phyloP scores from a whole-genome alignment of 192 early-diverging fungal species.

The Linnemannia elongata region DNA sequence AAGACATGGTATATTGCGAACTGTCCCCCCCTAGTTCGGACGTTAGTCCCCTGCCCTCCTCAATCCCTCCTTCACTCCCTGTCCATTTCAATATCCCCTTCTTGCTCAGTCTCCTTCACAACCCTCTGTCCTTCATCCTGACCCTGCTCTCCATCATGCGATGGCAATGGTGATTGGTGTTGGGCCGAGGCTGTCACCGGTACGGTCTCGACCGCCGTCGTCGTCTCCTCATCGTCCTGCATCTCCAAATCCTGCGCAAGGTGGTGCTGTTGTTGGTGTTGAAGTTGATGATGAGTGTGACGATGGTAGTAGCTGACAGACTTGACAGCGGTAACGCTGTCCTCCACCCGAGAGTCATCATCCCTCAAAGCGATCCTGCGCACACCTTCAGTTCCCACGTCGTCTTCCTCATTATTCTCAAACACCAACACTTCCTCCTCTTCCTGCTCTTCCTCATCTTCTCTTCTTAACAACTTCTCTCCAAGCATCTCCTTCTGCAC shows the following conservation, averaged over 20 bases:
- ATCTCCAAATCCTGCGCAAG: not conserved
- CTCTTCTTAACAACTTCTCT: not conserved
- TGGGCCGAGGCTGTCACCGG: not conserved
- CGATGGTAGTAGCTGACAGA: not conserved
- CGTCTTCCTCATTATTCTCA: constrained; percentile 16
- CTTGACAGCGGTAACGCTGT: not conserved
- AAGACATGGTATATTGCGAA: too few relatives aligned
- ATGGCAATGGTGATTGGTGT: not conserved
- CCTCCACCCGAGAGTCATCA: constrained; percentile 9
- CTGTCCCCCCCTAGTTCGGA: not conserved
- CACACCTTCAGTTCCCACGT: constrained; percentile 33
- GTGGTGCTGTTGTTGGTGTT: not conserved
- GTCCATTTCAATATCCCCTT: constrained; percentile 17
- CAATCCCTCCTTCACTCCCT: not conserved
- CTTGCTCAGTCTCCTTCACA: too few relatives aligned
- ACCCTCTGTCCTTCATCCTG: not conserved
- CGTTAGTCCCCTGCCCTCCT: not conserved
- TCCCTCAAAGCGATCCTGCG: constrained; percentile 30
- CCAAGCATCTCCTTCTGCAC: not conserved
- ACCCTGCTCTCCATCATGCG: not conserved
- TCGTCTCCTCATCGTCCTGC: constrained; percentile 21
- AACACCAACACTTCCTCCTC: not conserved
- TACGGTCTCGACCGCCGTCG: not conserved
- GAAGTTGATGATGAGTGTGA: not conserved
- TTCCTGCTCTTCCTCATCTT: constrained; percentile 8